Base-by-base conservation (phyloP, 495 filamentous ascomycete genomes). In the Aspergillus haitiensis region DNA sequence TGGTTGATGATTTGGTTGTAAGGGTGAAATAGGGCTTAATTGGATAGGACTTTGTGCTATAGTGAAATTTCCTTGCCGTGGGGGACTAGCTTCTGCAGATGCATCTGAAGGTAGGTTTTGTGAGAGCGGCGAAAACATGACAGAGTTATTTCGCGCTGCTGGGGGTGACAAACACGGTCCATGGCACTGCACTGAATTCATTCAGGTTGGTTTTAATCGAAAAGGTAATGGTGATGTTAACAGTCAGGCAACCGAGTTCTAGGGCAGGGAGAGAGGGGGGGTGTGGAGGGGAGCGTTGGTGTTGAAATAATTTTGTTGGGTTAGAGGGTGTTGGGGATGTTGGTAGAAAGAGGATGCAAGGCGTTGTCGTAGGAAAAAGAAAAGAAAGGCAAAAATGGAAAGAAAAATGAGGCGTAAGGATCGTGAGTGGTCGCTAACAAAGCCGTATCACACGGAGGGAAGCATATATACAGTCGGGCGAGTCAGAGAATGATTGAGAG, bases 161-260 rank as follows among this genome's bases (percentile, higher is more conserved):
- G 63, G 56, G 49, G 62, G 52, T 68, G 70, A 67, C 59, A 67
- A 67, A 62, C 61, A 66, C 52, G 66, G 65, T 71, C 73, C 75
- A 77, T 77, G 66, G 64, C 70, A 77, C 63, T 67, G 66, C 59
- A 61, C 42, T 36, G 64, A 62, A 71, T 72, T 69, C 70, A 77
- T 77, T 64, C 67, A 74, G 66, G 65, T 52, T 65, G 54, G 36
- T 59, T 62, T 44, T 27, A 21, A 51, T 51, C 3, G 21, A 3
- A 3, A 27, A 27, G 21, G 21, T 27, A 27, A 27, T 13, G 55
- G 32, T 56, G 32, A 46, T 47, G 61, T 52, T 52, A 60, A 21
- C 31, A 18, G 52, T 52, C 16, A 51, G 55, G 35, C 45, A 58
- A 52, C 33, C 53, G 31, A 34, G 48, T 52, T n/a, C n/a, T 59